phyloP scores from a whole-genome alignment of 345 rosid genomes.

The Eucalyptus dawsonii region DNA sequence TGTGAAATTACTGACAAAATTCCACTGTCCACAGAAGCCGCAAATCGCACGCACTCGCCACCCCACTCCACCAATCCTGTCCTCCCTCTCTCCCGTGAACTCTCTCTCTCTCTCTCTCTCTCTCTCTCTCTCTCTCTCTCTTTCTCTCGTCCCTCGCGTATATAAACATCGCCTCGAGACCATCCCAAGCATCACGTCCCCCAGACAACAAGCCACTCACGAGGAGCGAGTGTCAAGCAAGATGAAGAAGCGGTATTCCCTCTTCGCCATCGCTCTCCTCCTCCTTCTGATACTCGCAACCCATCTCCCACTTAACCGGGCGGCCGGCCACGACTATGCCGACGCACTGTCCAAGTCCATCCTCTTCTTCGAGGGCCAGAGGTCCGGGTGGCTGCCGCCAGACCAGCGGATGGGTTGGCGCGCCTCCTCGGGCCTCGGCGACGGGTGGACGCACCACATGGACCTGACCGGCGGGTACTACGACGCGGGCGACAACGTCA shows the following conservation, averaged over 20 bases:
- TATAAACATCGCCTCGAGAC: neutral
- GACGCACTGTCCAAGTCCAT: conserved; percentile 84
- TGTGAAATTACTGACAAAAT: neutral
- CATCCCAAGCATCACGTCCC: neutral
- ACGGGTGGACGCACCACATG: conserved; percentile 54
- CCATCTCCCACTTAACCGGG: neutral
- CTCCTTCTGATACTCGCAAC: neutral
- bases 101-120: neutral
- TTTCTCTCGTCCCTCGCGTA: neutral
- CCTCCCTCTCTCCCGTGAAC: neutral
- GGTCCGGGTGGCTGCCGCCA: conserved; percentile 69
- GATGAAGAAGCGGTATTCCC: neutral
- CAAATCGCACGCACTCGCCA: neutral
- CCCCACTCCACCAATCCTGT: neutral
- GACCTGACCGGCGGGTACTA: conserved; percentile 88
- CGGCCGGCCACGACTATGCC: conserved; percentile 40
- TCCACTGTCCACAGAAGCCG: neutral
- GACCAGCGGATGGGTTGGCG: conserved; percentile 73
- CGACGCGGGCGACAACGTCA: conserved; percentile 94
- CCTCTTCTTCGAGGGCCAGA: conserved; percentile 93
- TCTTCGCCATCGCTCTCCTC: neutral
- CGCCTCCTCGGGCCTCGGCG: conserved; percentile 57
- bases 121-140: neutral
- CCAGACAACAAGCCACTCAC: neutral
- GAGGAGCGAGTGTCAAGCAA: neutral